These are phyloP conservation scores for Zea mays DNA, from an alignment of 176 grass and related monocot genomes.

Conservation along the genomic window DNA sequence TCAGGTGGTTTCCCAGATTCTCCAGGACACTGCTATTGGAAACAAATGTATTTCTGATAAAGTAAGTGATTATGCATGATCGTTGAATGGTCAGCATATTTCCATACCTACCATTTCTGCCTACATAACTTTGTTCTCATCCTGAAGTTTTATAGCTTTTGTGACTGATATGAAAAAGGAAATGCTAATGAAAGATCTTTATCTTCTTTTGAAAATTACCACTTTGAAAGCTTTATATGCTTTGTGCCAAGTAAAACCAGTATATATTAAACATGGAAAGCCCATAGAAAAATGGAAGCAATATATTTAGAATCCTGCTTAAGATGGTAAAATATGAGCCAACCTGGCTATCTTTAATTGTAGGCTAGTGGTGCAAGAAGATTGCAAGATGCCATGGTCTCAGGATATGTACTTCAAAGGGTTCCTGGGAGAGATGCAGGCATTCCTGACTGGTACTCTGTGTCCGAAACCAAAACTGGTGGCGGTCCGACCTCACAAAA, in stretches of 20 bases:
- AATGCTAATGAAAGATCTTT: not conserved
- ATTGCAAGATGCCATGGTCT: slow-evolving; percentile 85
- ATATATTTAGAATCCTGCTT: slow-evolving; percentile 16
- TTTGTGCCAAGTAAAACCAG: slow-evolving; percentile 17
- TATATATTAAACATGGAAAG: not conserved
- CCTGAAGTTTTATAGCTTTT: slow-evolving; percentile 1
- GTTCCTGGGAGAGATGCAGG: slow-evolving; percentile 65
- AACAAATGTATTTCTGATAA: slow-evolving; percentile 79
- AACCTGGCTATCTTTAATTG: slow-evolving; percentile 22
- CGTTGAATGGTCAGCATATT: not conserved
- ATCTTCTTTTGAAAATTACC: not conserved
- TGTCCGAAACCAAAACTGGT: slow-evolving; percentile 79
- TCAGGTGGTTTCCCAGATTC: slow-evolving; percentile 75
- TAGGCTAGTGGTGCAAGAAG: slow-evolving; percentile 73
- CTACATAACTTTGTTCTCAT: not conserved
- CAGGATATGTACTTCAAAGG: slow-evolving; percentile 94
- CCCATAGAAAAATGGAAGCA: not conserved
- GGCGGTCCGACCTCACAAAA: slow-evolving; percentile 45
- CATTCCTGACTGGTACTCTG: slow-evolving; percentile 97
- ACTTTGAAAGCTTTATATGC: not conserved
- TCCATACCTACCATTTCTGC: not conserved
- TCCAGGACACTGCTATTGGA: slow-evolving; percentile 79
- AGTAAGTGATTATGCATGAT: slow-evolving; percentile 43
- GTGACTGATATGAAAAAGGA: not conserved
- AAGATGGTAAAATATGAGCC: slow-evolving; percentile 18